Conservation (phyloP, 2,329 filamentous ascomycete genomes). For the Colletotrichum sp. region DNA sequence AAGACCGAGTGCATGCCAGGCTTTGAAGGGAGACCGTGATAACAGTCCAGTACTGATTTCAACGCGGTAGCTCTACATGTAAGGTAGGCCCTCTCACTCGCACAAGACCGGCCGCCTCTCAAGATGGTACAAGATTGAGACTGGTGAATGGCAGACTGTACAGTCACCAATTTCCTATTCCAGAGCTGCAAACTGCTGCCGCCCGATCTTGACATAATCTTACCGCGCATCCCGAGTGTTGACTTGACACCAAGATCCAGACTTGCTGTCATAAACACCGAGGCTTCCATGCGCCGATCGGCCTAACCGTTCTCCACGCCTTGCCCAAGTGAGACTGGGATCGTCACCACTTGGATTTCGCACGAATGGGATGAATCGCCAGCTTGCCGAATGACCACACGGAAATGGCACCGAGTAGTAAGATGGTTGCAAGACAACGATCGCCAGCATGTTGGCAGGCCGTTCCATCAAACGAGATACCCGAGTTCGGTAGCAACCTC, state of each 20-base stretch:
- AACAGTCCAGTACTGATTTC: background rate
- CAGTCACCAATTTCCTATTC: background rate
- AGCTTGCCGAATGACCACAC: background rate
- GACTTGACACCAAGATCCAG: background rate
- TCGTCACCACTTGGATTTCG: background rate
- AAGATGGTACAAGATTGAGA: rapidly evolving
- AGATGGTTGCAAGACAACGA: background rate
- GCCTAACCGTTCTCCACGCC: background rate
- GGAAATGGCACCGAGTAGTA: background rate
- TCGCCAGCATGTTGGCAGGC: background rate
- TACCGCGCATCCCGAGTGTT: background rate
- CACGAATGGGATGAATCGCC: conserved; percentile 8
- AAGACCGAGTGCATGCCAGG: background rate
- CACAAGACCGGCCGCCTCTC: background rate
- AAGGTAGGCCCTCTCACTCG: background rate
- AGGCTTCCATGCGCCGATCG: background rate
- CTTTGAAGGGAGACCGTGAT: background rate
- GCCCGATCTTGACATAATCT: background rate
- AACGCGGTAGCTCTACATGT: background rate
- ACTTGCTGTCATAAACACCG: background rate
- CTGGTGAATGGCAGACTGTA: background rate
- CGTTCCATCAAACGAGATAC: background rate
- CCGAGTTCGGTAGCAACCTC: background rate
- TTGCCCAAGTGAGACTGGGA: background rate
- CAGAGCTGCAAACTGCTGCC: background rate